Evolutionary conservation across 805 yeast genomes (phyloP), one percentile per base, ranked within the genome.

Genomic region (Hemisphaericaspora nanyangensis): DNA sequence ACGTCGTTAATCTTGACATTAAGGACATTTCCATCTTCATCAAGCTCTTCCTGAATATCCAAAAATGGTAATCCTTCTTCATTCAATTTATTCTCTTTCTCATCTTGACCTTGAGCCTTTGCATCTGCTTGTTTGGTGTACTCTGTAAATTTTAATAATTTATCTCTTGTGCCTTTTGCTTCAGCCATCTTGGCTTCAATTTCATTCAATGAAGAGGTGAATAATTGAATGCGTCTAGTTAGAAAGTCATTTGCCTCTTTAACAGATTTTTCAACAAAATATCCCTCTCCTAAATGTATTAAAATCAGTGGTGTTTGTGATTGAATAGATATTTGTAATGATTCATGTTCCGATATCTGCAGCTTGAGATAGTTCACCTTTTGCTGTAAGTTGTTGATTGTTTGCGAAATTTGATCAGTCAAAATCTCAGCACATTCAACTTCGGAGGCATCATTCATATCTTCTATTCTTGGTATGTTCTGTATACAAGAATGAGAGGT

Each of bases 1-100:
- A 44, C 44, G 27, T 59, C 49, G 35, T 61, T 64, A 8, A 64
- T 34, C 33, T 48, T 60, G 5, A 49, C 61, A 6, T 47, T 44
- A 2, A 84, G 54, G 1, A 89, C 71, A 43, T 85, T 79, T 0
- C 80, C 96, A n/a, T 85, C 80, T 1, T 86, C 96, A 58, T 89
- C 96, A 28, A 90, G 58, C 38, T 56, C 61, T 54, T 89, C 97
- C 38, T 80, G 70, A 17, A 90, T 90, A 41, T 89, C 96, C 79
- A 88, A 78, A 17, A 85, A 65, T 1, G 87, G 89, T 2, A 80
- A 50, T 1, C 70, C 78, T 12, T 74, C 80, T 3, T 65, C 77
- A 17, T 64, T 63, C 7, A 49, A 39, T 16, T 45, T 42, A n/a
- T n/a, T n/a, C 12, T 42, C 44, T 7, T 39, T 40, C 2, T 42